Evolutionary conservation across 768 basidiomycete species (phyloP), one percentile per base, ranked within the genome.

Genomic region (Trametes villosa): DNA sequence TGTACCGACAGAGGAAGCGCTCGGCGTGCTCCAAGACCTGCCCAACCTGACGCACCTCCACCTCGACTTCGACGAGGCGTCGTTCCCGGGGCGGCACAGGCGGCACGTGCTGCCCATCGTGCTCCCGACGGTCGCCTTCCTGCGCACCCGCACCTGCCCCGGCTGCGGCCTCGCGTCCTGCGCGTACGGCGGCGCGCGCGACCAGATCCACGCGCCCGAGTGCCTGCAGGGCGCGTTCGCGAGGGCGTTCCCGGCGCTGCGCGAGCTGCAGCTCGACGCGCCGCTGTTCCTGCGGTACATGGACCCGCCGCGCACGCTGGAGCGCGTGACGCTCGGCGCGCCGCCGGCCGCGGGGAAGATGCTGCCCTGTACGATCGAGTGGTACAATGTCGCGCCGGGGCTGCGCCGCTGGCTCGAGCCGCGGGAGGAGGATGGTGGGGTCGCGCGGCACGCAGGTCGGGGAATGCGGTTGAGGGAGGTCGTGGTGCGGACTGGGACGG

Each of bases 21-120:
- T 13, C 36, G 15, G 20, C 52, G 24, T 12, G 52, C 38, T 53
- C 40, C 11, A n/a, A 24, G 17, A 18, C 17, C 24, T n/a, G 38
- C n/a, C n/a, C n/a, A n/a, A n/a, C n/a, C 52, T 53, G 17, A 41
- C 53, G 9, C 44, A 45, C 53, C 27, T 55, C 3, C 29, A 55
- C 53, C 53, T 55, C 20, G 30, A 45, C 42, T 33, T 33, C 20
- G 44, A 22, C 30, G 13, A 13, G n/a, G 9, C 9, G 26, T 30
- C 45, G 27, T 13, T 27, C 11, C 22, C 17, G 13, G n/a, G n/a
- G n/a, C n/a, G 18, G n/a, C 42, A 22, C 18, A 15, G 9, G 42
- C 42, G n/a, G n/a, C n/a, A n/a, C n/a, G n/a, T n/a, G n/a, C n/a
- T n/a, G n/a, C n/a, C 18, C 42, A 9, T 44, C 42, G 42, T 24